Evolutionary conservation across 495 filamentous ascomycete species (phyloP), one percentile per base, ranked within the genome.

Genomic region (Barbatosphaeria neglecta): DNA sequence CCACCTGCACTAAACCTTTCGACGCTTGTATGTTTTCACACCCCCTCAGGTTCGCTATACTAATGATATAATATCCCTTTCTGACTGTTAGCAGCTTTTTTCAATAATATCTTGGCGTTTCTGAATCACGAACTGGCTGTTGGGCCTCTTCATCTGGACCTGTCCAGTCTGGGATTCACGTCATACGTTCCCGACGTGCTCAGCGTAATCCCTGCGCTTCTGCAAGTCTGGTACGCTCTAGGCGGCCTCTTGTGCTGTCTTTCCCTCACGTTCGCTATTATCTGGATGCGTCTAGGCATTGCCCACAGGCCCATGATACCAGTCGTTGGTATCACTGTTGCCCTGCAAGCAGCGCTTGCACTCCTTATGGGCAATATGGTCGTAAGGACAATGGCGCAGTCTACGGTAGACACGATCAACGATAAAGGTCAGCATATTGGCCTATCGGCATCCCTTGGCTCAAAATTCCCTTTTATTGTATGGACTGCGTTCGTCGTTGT

Each of bases 1-100:
- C 72, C 0, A 54, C 57, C 37, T 92, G 86, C 67, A 81, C 80
- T 2, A 68, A 76, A 33, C 69, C 66, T 45, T 76, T 74, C 9
- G 56, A 78, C 0, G 63, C 69, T 56, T 66, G 68, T 73, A 66
- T 45, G 62, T 61, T 62, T 3, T 69, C 65, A 43, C 38, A 16
- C 9, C n/a, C 9, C 10, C 19, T 38, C 25, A 6, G 9, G 22
- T 18, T 31, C 22, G 19, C 9, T 39, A 41, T 10, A 10, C 19
- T 3, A 22, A 17, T 13, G 18, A 17, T 6, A 11, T 22, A 3
- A 31, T 45, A 42, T n/a, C 25, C 15, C 6, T 37, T 37, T 9
- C 27, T 44, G 25, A 47, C 44, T 17, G 48, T 47, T 8, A 45
- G 35, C 27, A 66, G 64, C 60, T 19, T 55, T 72, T 10, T 81